phyloP scores from a whole-genome alignment of 257 asterid species.

The Salvia splendens region DNA sequence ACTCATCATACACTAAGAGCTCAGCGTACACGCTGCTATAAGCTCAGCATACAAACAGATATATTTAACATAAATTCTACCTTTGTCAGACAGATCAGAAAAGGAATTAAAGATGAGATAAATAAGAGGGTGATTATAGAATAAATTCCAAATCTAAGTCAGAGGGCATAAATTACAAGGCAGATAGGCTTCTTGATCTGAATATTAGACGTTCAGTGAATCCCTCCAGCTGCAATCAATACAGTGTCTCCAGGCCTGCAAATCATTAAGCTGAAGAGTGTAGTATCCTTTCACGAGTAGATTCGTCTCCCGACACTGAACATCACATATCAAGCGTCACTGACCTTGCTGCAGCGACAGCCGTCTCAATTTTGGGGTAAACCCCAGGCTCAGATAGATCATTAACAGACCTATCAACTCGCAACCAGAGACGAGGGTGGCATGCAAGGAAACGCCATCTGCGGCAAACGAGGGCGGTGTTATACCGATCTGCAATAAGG shows the following conservation, averaged over 20 bases:
- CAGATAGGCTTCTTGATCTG: conserved; percentile 91
- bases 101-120: conserved; percentile 10
- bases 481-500: conserved; percentile 92
- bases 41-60: conserved; percentile 24
- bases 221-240: conserved; percentile 91
- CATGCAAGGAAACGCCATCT: conserved; percentile 98
- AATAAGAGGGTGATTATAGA: background rate
- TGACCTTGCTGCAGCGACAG: conserved; percentile 87
- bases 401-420: conserved; percentile 82
- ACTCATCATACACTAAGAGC: conserved; percentile 2
- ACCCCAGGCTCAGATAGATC: conserved; percentile 71
- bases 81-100: conserved; percentile 21
- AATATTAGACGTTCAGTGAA: conserved; percentile 74
- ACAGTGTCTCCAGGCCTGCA: conserved; percentile 97
- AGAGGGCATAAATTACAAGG: conserved; percentile 57
- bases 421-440: conserved; percentile 94
- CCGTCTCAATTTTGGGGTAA: conserved; percentile 80
- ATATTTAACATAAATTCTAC: background rate
- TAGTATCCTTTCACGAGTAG: conserved; percentile 26
- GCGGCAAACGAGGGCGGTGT: conserved; percentile 99
- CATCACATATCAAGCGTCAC: conserved; percentile 31
- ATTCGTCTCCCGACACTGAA: conserved; percentile 23
- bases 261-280: conserved; percentile 31
- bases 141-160: conserved; percentile 2
- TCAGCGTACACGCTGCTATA: background rate